phyloP scores from a whole-genome alignment of 805 yeast species.

The Pichia rugopelliculosa region DNA sequence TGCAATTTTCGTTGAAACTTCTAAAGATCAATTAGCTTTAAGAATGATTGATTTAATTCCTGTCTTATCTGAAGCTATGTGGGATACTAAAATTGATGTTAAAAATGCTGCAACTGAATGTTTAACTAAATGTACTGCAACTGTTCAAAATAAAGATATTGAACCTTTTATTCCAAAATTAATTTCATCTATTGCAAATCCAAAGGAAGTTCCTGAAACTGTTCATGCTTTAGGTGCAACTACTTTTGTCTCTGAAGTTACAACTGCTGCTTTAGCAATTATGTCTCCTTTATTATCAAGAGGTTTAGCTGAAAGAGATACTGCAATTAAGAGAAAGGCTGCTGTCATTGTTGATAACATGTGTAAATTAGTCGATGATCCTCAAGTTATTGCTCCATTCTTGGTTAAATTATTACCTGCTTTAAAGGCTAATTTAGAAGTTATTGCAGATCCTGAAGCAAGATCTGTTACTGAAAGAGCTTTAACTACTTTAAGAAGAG shows the following conservation, averaged over 20 bases:
- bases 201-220: conserved; percentile 97
- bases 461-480: conserved; percentile 98
- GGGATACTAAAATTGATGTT: conserved; percentile 99
- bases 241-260: conserved; percentile 98
- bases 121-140: conserved; percentile 93
- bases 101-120: conserved; percentile 94
- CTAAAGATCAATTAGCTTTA: conserved; percentile 92
- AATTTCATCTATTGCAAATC: conserved; percentile 94
- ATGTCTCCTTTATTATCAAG: conserved; percentile 98
- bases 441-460: conserved; percentile 99
- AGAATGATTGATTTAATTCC: conserved; percentile 99
- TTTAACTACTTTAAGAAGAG: conserved; percentile 95
- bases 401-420: conserved; percentile 93
- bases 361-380: conserved; percentile 99
- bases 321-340: conserved; percentile 98
- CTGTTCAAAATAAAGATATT: conserved; percentile 99
- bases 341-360: conserved; percentile 99
- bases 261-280: conserved; percentile 98
- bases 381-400: conserved; percentile 99
- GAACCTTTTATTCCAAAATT: conserved; percentile 98
- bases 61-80: conserved; percentile 97
- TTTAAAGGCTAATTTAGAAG: conserved; percentile 85
- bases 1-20: conserved; percentile 83
- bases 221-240: conserved; percentile 99
- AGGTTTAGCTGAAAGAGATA: conserved; percentile 99